A percentile compares a stretch with the other conserved stretches of the same genome.
These are phyloP conservation scores for Amanita jacksonii DNA, from an alignment of 768 basidiomycete species.

Conservation along the genomic window DNA sequence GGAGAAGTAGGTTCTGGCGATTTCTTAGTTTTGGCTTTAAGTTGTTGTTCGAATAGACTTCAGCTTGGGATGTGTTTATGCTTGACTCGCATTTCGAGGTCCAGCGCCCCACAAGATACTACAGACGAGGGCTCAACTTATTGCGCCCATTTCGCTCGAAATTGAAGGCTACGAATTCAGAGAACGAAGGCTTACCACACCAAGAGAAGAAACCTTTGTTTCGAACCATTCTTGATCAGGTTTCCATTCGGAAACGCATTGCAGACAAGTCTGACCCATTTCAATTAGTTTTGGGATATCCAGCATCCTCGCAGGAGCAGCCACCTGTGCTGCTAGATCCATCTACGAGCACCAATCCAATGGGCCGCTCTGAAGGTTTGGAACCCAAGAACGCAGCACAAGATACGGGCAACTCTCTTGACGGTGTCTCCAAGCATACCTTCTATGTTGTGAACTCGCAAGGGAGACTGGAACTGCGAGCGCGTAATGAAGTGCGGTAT, in stretches of 20 bases:
- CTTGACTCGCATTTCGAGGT: slow-evolving; percentile 85
- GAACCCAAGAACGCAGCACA: slow-evolving; percentile 15
- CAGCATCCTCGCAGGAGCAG: slow-evolving; percentile 26
- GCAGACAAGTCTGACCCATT: neutral
- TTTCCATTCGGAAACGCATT: slow-evolving; percentile 18
- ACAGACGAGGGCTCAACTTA: slow-evolving; percentile 75
- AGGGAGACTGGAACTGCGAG: slow-evolving; percentile 75
- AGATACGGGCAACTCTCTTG: slow-evolving; percentile 20
- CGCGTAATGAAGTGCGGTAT: slow-evolving; percentile 67
- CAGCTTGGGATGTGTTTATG: slow-evolving; percentile 87
- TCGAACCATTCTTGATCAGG: slow-evolving; percentile 33
- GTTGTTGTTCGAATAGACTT: slow-evolving; percentile 37
- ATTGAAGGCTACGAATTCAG: neutral
- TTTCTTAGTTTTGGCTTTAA: slow-evolving; percentile 1
- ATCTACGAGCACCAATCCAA: slow-evolving; percentile 61
- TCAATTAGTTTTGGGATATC: slow-evolving; percentile 10
- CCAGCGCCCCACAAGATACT: slow-evolving; percentile 82
- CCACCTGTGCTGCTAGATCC: slow-evolving; percentile 61
- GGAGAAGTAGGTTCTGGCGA: slow-evolving; percentile 55
- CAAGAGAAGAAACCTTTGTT: slow-evolving; percentile 28
- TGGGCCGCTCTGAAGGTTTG: slow-evolving; percentile 21
- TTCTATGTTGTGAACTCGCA: slow-evolving; percentile 93
- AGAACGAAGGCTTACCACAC: slow-evolving; percentile 10
- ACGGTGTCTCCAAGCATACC: slow-evolving; percentile 84
- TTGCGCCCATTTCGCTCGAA: slow-evolving; percentile 27